Conservation (phyloP, 352 stramenopile genomes). For the Blastocystis sp. region DNA sequence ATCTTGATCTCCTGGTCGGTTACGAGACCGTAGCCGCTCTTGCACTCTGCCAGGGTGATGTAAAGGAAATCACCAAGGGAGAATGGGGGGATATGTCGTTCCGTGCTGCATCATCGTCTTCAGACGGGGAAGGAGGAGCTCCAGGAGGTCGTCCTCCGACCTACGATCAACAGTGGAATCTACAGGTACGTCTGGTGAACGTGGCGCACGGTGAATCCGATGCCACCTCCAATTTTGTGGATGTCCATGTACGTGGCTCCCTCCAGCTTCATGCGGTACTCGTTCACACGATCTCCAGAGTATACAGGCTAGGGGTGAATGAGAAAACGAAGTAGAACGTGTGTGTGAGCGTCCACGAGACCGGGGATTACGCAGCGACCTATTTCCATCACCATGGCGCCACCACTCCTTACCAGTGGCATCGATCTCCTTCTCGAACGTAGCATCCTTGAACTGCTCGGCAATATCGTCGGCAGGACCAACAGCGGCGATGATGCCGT, state of each 20-base stretch:
- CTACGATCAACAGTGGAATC: constrained; percentile 59
- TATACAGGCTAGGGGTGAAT: constrained; percentile 65
- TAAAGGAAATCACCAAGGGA: neutral
- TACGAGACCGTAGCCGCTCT: constrained; percentile 73
- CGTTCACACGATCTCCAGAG: constrained; percentile 71
- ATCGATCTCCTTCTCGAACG: constrained; percentile 69
- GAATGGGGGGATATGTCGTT: constrained; percentile 61
- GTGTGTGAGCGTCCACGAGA: constrained; percentile 72
- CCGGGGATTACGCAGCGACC: constrained; percentile 67
- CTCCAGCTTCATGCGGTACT: constrained; percentile 75
- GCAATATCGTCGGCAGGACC: constrained; percentile 65
- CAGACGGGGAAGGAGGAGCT: constrained; percentile 64
- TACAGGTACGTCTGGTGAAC: neutral
- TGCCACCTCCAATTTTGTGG: constrained; percentile 68
- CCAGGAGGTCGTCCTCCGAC: constrained; percentile 66
- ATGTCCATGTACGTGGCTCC: constrained; percentile 73
- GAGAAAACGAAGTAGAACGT: neutral
- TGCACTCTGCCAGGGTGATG: constrained; percentile 67
- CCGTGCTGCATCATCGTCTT: constrained; percentile 69
- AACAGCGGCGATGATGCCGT: constrained; percentile 61
- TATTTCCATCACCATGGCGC: neutral
- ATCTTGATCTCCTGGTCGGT: constrained; percentile 73
- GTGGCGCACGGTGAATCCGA: constrained; percentile 70
- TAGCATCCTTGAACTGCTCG: constrained; percentile 66
- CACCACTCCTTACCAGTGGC: constrained; percentile 60